These are phyloP conservation scores for Casuarina equisetifolia DNA, from an alignment of 306 rosid genomes.

Conservation along the genomic window DNA sequence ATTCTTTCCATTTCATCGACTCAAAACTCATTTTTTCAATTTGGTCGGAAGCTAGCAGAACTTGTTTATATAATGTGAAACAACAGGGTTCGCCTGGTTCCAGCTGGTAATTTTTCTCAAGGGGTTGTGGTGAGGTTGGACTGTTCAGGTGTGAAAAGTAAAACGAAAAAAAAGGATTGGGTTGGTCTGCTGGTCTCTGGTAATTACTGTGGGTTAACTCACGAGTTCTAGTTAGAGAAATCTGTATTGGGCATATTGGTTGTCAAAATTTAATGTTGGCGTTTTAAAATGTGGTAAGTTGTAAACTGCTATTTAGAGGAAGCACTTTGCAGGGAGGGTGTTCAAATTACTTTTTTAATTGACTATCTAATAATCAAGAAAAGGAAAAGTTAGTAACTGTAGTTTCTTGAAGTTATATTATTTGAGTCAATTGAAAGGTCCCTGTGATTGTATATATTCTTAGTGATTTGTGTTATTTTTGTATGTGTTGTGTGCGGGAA, in stretches of 20 bases:
- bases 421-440: neutral
- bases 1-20: slow-evolving; percentile 4
- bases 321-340: neutral
- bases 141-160: neutral
- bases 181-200: slow-evolving; percentile 13
- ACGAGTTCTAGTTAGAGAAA: slow-evolving; percentile 1
- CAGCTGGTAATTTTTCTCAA: neutral
- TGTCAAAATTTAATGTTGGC: neutral
- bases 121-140: neutral
- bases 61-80: slow-evolving; percentile 20
- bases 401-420: neutral
- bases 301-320: neutral
- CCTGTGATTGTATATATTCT: neutral
- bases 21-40: slow-evolving; percentile 23
- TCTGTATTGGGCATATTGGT: neutral
- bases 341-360: neutral
- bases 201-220: slow-evolving; percentile 15
- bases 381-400: neutral
- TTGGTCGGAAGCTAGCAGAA: slow-evolving; percentile 6
- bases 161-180: neutral
- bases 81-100: slow-evolving; percentile 9
- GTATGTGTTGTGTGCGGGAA: neutral
- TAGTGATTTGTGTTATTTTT: neutral
- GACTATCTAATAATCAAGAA: neutral
- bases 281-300: no score